A percentile compares a stretch with the other conserved stretches of the same genome.
These are phyloP conservation scores for Saksenaea vasiformis DNA, from an alignment of 371 early-diverging fungal species.

Conservation along the genomic window DNA sequence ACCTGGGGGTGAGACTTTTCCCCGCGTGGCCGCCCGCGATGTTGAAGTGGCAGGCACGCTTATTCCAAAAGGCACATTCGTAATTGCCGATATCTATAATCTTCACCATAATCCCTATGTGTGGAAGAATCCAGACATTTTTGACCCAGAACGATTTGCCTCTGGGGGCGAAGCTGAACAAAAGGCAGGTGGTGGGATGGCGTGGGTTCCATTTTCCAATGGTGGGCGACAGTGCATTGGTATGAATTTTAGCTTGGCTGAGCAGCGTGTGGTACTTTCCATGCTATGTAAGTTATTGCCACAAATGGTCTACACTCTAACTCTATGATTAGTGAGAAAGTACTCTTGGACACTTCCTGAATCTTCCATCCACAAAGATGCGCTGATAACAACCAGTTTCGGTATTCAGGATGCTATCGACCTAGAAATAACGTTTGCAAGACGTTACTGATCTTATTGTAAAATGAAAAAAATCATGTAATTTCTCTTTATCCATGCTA, in stretches of 20 bases:
- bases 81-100: conserved; percentile 13
- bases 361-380: conserved; percentile 19
- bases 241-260: conserved; percentile 49
- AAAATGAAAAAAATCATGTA: too few relatives aligned
- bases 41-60: conserved; percentile 10
- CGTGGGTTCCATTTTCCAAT: conserved; percentile 47
- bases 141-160: conserved; percentile 49
- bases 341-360: conserved; percentile 13
- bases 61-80: conserved; percentile 15
- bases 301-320: neutral
- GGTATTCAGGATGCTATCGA: conserved; percentile 3
- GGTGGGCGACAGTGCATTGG: conserved; percentile 55
- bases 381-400: conserved; percentile 7
- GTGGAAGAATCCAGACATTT: conserved; percentile 37
- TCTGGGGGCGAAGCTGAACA: conserved; percentile 25
- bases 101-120: conserved; percentile 31
- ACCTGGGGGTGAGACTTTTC: conserved; percentile 2
- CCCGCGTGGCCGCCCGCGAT: conserved; percentile 5
- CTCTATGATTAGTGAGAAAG: conserved; percentile 15
- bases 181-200: neutral
- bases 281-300: conserved; percentile 27
- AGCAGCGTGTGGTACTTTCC: conserved; percentile 45
- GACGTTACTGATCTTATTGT: conserved; percentile 18
- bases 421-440: conserved; percentile 16
- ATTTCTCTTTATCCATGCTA: too few relatives aligned